Percentiles rank a stretch among this genome's conserved stretches.
Conservation (phyloP, 2,329 filamentous ascomycete species). For the Microthyrium microscopicum region DNA sequence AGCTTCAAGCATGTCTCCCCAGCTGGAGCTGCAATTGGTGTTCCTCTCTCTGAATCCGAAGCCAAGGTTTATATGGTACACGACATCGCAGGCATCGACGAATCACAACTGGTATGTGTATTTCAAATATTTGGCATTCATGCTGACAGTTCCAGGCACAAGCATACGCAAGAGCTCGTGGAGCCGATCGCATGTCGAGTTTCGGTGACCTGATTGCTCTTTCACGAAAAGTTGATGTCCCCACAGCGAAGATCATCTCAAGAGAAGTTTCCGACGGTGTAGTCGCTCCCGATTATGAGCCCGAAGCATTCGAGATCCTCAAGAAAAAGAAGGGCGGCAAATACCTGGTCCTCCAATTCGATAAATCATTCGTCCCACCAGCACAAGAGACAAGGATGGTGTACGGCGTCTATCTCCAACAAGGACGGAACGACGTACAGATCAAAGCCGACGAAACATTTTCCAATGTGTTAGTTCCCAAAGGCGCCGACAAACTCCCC, state of each 20-base stretch:
- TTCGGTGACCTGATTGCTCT: conserved; percentile 95
- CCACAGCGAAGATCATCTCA: conserved; percentile 93
- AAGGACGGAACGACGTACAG: conserved; percentile 82
- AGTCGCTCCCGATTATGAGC: conserved; percentile 74
- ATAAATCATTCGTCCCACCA: conserved; percentile 66
- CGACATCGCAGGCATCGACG: conserved; percentile 78
- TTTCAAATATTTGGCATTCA: too few species aligned
- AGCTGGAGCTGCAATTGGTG: conserved; percentile 84
- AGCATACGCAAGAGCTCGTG: conserved; percentile 87
- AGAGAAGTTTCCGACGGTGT: conserved; percentile 96
- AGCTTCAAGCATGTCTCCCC: conserved; percentile 99
- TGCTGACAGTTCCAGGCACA: too few species aligned
- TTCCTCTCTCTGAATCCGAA: conserved; percentile 72
- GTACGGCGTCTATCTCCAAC: conserved; percentile 74
- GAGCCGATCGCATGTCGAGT: conserved; percentile 95
- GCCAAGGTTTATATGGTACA: conserved; percentile 97
- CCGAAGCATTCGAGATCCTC: conserved; percentile 75
- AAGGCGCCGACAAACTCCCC: conserved; percentile 42
- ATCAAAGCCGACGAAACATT: conserved; percentile 73
- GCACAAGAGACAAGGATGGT: conserved; percentile 66
- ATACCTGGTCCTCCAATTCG: conserved; percentile 91
- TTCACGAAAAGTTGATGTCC: conserved; percentile 75
- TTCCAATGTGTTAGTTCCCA: conserved; percentile 63
- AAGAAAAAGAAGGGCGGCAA: conserved; percentile 97
- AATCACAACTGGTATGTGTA: conserved; percentile 62